Conservation (phyloP, 768 basidiomycete species). For the Russula brevipes region DNA sequence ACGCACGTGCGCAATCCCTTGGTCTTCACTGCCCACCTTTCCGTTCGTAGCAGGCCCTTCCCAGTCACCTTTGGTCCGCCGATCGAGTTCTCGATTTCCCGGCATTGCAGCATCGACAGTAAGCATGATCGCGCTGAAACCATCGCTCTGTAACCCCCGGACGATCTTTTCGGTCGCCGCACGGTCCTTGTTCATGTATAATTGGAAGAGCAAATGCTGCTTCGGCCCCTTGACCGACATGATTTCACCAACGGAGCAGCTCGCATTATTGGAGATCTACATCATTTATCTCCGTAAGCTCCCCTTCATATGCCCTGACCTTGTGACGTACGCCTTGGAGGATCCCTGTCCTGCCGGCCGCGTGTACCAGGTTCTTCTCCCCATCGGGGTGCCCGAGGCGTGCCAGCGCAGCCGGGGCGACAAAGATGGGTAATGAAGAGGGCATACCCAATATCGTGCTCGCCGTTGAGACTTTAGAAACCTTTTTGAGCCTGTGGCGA, state of each 20-base stretch:
- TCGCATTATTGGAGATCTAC: conserved; percentile 34
- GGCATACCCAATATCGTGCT: conserved; percentile 28
- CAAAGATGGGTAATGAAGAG: conserved; percentile 36
- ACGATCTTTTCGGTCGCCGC: conserved; percentile 37
- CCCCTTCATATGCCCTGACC: neutral
- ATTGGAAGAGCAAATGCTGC: conserved; percentile 34
- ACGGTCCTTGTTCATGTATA: conserved; percentile 46
- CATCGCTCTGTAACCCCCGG: conserved; percentile 34
- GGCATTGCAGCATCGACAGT: conserved; percentile 45
- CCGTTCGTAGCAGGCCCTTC: conserved; percentile 26
- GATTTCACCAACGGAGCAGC: conserved; percentile 33
- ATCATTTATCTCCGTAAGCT: neutral
- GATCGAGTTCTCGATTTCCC: conserved; percentile 40
- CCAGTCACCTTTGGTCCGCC: conserved; percentile 32
- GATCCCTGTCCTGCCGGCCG: conserved; percentile 41
- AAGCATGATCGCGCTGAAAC: conserved; percentile 45
- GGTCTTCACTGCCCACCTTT: conserved; percentile 13
- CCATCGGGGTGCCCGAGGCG: conserved; percentile 46
- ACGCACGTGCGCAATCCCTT: conserved; percentile 31
- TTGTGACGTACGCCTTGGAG: conserved; percentile 40
- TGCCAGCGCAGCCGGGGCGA: conserved; percentile 40
- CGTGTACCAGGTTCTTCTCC: conserved; percentile 43
- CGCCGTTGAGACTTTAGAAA: conserved; percentile 27
- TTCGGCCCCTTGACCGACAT: conserved; percentile 29
- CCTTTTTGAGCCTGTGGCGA: conserved; percentile 28